phyloP scores from a whole-genome alignment of 257 asterid species.

The Anisodus tanguticus region DNA sequence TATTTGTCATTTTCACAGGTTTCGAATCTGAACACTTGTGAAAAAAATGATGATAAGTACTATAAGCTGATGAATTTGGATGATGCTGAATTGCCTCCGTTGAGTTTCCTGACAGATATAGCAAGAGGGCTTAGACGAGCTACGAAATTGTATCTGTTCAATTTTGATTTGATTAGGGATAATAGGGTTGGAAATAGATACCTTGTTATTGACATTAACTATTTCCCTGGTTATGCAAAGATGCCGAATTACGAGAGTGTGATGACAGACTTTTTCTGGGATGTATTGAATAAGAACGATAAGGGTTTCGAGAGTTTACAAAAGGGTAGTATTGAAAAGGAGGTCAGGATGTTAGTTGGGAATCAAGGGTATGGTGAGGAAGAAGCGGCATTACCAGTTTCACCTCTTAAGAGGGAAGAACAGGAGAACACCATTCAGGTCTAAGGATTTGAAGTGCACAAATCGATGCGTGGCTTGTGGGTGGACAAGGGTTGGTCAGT shows the following conservation, averaged over 20 bases:
- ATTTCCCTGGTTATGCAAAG: slow-evolving; percentile 82
- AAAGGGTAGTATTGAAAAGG: slow-evolving; percentile 40
- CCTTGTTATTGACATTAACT: slow-evolving; percentile 74
- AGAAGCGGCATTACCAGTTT: slow-evolving; percentile 44
- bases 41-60: slow-evolving; percentile 53
- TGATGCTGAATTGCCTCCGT: slow-evolving; percentile 69
- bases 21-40: slow-evolving; percentile 52
- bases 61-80: slow-evolving; percentile 63
- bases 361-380: slow-evolving; percentile 53
- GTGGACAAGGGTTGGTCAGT: slow-evolving; percentile 12
- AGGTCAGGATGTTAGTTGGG: slow-evolving; percentile 47
- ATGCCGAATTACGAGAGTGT: slow-evolving; percentile 75
- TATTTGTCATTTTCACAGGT: slow-evolving; percentile 63
- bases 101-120: slow-evolving; percentile 58
- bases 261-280: slow-evolving; percentile 67
- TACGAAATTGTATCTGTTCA: slow-evolving; percentile 59
- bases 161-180: slow-evolving; percentile 80
- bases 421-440: slow-evolving; percentile 53
- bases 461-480: background rate
- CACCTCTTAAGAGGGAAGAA: slow-evolving; percentile 51
- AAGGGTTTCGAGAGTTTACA: slow-evolving; percentile 34
- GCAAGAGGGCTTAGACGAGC: slow-evolving; percentile 64
- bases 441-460: slow-evolving; percentile 33
- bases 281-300: slow-evolving; percentile 44
- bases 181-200: slow-evolving; percentile 61